These are phyloP conservation scores for Harringtonia aguacate DNA, from an alignment of 2,329 filamentous ascomycete genomes.

Conservation along the genomic window DNA sequence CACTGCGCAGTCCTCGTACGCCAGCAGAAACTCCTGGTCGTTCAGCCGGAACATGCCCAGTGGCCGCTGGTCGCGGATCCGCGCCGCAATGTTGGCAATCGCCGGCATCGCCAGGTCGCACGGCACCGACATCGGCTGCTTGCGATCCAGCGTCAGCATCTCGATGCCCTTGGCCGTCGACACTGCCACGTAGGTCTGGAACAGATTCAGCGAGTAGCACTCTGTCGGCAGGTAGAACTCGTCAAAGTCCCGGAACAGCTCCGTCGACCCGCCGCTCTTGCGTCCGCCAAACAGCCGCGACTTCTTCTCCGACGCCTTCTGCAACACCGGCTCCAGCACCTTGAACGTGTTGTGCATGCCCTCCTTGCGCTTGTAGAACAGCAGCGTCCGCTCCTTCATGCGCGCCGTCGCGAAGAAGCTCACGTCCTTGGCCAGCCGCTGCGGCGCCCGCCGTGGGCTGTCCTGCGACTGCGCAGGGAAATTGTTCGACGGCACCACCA, in stretches of 20 bases:
- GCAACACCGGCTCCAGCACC: slow-evolving; percentile 89
- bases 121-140: slow-evolving; percentile 87
- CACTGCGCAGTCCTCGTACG: slow-evolving; percentile 91
- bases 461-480: slow-evolving; percentile 55
- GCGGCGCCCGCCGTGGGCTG: slow-evolving; percentile 73
- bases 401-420: slow-evolving; percentile 92
- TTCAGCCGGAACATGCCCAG: slow-evolving; percentile 95
- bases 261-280: slow-evolving; percentile 60
- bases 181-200: slow-evolving; percentile 88
- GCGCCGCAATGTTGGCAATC: slow-evolving; percentile 74
- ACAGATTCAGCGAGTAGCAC: slow-evolving; percentile 90
- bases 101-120: slow-evolving; percentile 63
- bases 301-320: slow-evolving; percentile 81
- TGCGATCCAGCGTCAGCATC: slow-evolving; percentile 93
- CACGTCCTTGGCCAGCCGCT: slow-evolving; percentile 85
- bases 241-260: slow-evolving; percentile 96
- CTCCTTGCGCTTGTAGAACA: slow-evolving; percentile 97
- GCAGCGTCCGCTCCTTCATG: slow-evolving; percentile 91
- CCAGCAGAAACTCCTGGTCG: slow-evolving; percentile 83
- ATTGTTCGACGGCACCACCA: slow-evolving; percentile 55
- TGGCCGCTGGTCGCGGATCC: slow-evolving; percentile 73
- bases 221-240: slow-evolving; percentile 97
- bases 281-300: slow-evolving; percentile 55
- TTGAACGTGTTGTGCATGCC: slow-evolving; percentile 90
- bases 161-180: slow-evolving; percentile 89